These are phyloP conservation scores for Elaeagnus macrophylla DNA, from an alignment of 306 rosid species.

Conservation along the genomic window DNA sequence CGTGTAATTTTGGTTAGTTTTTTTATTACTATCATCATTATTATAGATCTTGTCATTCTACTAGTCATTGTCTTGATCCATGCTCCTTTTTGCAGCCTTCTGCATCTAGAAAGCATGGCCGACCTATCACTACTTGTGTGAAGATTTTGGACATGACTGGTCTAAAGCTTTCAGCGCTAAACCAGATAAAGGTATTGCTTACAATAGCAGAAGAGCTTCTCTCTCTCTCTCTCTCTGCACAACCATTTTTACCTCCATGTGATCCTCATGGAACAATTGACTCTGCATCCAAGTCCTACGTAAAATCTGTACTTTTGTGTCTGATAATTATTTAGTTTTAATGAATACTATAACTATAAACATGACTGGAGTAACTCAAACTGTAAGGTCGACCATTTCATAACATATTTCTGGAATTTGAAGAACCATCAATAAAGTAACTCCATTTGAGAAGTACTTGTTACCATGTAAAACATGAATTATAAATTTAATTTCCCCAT, in stretches of 20 bases:
- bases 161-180: conserved; percentile 80
- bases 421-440: too few relatives aligned
- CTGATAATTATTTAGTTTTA: too few relatives aligned
- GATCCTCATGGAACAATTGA: too few relatives aligned
- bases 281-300: too few relatives aligned
- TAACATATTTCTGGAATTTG: too few relatives aligned
- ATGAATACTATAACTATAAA: too few relatives aligned
- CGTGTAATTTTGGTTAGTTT: conserved; percentile 61
- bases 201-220: neutral
- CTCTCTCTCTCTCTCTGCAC: neutral
- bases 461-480: too few relatives aligned
- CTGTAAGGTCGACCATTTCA: too few relatives aligned
- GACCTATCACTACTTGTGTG: conserved; percentile 64
- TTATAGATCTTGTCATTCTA: conserved; percentile 1
- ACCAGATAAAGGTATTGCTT: conserved; percentile 66
- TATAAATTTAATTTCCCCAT: too few relatives aligned
- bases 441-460: too few relatives aligned
- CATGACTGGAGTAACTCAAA: too few relatives aligned
- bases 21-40: conserved; percentile 16
- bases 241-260: neutral
- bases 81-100: conserved; percentile 50
- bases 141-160: conserved; percentile 98
- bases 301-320: too few relatives aligned
- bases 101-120: conserved; percentile 67
- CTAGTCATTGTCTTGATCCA: conserved; percentile 18